Evolutionary conservation across 257 asterid genomes (phyloP).

Genomic region (Forsythia viridissima): DNA sequence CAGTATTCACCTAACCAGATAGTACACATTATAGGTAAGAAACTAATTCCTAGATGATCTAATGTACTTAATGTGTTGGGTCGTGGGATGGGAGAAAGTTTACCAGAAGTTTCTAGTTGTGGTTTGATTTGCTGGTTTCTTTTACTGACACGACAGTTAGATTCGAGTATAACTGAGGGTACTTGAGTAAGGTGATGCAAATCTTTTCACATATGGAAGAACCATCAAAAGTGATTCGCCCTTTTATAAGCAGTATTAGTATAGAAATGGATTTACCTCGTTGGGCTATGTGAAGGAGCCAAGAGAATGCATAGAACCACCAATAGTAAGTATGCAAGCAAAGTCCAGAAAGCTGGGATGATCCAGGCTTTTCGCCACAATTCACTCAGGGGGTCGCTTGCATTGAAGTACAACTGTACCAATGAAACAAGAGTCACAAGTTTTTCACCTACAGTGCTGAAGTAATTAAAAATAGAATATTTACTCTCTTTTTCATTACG

Average conservation of each 20-base stretch:
- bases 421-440: constrained; percentile 16
- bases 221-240: not conserved
- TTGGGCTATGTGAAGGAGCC: constrained; percentile 91
- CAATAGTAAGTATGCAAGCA: constrained; percentile 73
- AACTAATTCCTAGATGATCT: not conserved
- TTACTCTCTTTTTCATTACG: not conserved
- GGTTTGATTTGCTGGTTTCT: not conserved
- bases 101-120: too few species aligned
- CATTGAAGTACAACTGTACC: constrained; percentile 84
- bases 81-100: not conserved
- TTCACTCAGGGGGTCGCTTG: constrained; percentile 91
- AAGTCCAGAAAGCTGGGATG: constrained; percentile 92
- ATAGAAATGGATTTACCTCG: constrained; percentile 54
- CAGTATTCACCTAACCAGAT: not conserved
- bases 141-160: not conserved
- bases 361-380: constrained; percentile 95
- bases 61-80: not conserved
- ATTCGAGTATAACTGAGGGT: not conserved
- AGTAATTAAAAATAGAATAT: not conserved
- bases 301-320: constrained; percentile 80
- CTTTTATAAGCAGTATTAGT: not conserved
- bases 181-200: not conserved
- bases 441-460: constrained; percentile 18
- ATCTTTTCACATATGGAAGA: too few species aligned
- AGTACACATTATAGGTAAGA: not conserved